Conservation (phyloP, 2,329 filamentous ascomycete species). For the Aspergillus costaricaensis region DNA sequence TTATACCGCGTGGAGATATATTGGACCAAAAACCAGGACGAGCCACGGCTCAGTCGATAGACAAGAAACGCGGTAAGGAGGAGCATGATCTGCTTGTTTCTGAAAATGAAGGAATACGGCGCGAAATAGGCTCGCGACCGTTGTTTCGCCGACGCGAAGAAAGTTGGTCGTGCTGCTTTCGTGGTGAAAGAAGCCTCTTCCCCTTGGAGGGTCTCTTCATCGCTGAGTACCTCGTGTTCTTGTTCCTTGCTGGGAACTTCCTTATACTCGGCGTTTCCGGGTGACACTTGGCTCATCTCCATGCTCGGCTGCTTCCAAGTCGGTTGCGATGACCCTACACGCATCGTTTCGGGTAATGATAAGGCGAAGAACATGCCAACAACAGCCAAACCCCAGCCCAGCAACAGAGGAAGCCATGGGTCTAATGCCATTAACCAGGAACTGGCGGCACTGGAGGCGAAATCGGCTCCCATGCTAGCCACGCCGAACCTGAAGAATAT, state of each 20-base stretch:
- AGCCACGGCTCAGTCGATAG: conserved; percentile 51
- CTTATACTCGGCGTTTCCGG: conserved; percentile 21
- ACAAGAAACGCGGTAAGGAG: conserved; percentile 51
- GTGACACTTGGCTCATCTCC: conserved; percentile 34
- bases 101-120: conserved; percentile 45
- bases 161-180: conserved; percentile 10
- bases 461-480: conserved; percentile 42
- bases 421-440: conserved; percentile 45
- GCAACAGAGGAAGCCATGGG: conserved; percentile 44
- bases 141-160: conserved; percentile 20
- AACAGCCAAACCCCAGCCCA: conserved; percentile 38
- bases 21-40: conserved; percentile 51
- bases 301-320: conserved; percentile 19
- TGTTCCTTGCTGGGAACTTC: conserved; percentile 18
- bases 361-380: conserved; percentile 36
- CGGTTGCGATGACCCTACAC: conserved; percentile 23
- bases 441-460: conserved; percentile 41
- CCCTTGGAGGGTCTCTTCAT: conserved; percentile 16
- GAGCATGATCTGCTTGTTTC: conserved; percentile 44
- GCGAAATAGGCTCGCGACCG: conserved; percentile 31
- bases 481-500: conserved; percentile 47
- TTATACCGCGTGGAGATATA: conserved; percentile 55
- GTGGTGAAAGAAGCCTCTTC: conserved; percentile 19
- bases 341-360: conserved; percentile 44
- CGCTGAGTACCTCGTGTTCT: conserved; percentile 21